These are phyloP conservation scores for Solanum bulbocastanum DNA, from an alignment of 257 asterid genomes.

Conservation along the genomic window DNA sequence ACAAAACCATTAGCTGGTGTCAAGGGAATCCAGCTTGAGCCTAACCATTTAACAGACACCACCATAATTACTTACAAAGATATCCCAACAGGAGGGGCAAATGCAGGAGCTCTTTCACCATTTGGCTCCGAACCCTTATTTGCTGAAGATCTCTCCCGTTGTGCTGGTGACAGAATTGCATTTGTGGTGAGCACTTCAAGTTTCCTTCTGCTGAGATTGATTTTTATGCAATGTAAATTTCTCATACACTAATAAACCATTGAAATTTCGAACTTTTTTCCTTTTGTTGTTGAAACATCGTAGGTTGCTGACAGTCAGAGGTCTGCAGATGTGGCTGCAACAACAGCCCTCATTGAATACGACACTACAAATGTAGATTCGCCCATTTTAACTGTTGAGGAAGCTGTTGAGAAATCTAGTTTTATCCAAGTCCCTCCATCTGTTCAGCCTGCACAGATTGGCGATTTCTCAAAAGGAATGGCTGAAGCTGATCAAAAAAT, in stretches of 20 bases:
- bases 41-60: slow-evolving; percentile 13
- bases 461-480: slow-evolving; percentile 65
- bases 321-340: slow-evolving; percentile 47
- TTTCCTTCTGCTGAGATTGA: not conserved
- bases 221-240: not conserved
- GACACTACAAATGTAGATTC: slow-evolving; percentile 42
- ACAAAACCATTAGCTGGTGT: slow-evolving; percentile 46
- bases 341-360: slow-evolving; percentile 34
- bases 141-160: slow-evolving; percentile 39
- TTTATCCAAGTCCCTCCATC: slow-evolving; percentile 42
- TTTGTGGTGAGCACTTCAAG: slow-evolving; percentile 37
- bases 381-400: slow-evolving; percentile 64
- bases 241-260: not conserved
- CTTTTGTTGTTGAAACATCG: not conserved
- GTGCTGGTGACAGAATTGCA: slow-evolving; percentile 61
- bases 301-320: slow-evolving; percentile 59
- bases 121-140: slow-evolving; percentile 52
- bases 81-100: slow-evolving; percentile 52
- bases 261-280: not conserved
- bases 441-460: slow-evolving; percentile 31
- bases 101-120: slow-evolving; percentile 22
- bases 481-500: slow-evolving; percentile 66
- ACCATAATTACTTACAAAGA: slow-evolving; percentile 46
- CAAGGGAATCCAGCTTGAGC: slow-evolving; percentile 27
- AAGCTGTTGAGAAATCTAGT: slow-evolving; percentile 51